These are phyloP conservation scores for Trichoderma asperellum DNA, from an alignment of 2,329 filamentous ascomycete genomes.

Conservation along the genomic window DNA sequence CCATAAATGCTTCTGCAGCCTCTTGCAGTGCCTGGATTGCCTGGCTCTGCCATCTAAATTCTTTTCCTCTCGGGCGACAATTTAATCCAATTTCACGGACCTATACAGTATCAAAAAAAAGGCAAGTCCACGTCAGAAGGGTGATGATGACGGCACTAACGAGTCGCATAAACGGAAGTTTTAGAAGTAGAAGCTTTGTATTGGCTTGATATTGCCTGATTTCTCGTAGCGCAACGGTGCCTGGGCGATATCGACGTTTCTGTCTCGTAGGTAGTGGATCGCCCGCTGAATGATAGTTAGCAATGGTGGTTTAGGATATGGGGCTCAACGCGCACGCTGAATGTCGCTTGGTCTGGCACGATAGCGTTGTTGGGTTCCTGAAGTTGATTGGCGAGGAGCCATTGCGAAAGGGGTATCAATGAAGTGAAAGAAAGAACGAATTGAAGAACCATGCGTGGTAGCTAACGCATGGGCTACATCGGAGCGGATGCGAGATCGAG, in stretches of 20 bases:
- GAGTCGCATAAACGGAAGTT: conserved; percentile 78
- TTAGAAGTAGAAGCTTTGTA: conserved; percentile 82
- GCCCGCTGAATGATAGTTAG: conserved; percentile 58
- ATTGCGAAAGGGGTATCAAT: conserved; percentile 16
- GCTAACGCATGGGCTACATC: conserved; percentile 16
- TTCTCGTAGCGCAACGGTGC: conserved; percentile 86
- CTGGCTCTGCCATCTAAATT: conserved; percentile 93
- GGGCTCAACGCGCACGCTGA: conserved; percentile 42
- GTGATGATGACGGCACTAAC: conserved; percentile 39
- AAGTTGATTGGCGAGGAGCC: conserved; percentile 20
- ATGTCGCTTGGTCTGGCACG: conserved; percentile 45
- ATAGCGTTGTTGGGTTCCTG: conserved; percentile 30
- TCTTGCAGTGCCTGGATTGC: conserved; percentile 93
- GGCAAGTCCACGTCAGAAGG: background rate
- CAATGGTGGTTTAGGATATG: background rate
- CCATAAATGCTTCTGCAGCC: conserved; percentile 92
- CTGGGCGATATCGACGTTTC: conserved; percentile 71
- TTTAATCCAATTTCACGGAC: conserved; percentile 71
- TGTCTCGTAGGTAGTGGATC: conserved; percentile 69
- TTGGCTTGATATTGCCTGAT: conserved; percentile 89
- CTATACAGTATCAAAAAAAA: conserved; percentile 17
- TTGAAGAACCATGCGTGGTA: conserved; percentile 14
- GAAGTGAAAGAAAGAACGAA: background rate
- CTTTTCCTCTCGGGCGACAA: conserved; percentile 64
- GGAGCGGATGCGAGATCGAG: conserved; percentile 1